Evolutionary conservation across 2,329 filamentous ascomycete species (phyloP).

Genomic region (Fusarium tupiense): DNA sequence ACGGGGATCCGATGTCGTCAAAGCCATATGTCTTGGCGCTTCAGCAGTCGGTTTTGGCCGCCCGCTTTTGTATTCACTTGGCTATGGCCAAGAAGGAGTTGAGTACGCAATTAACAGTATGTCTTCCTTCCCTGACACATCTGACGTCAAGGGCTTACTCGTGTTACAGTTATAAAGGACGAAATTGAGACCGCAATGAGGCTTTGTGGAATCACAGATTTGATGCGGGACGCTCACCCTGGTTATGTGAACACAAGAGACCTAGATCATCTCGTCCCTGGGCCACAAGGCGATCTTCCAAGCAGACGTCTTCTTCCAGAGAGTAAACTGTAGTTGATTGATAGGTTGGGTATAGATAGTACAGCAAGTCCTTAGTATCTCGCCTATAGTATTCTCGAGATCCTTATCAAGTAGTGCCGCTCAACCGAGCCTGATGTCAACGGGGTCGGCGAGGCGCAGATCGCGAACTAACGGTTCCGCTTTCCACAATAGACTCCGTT

Average conservation of each 20-base stretch:
- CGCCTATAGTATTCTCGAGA: no score
- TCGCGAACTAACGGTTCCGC: background rate
- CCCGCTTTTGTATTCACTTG: background rate
- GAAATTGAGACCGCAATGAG: background rate
- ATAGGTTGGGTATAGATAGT: fast-evolving
- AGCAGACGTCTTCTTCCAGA: background rate
- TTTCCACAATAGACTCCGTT: background rate
- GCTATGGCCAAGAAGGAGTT: background rate
- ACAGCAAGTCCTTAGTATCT: background rate
- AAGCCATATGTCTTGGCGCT: background rate
- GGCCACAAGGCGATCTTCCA: background rate
- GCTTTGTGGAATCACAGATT: background rate
- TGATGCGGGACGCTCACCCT: background rate
- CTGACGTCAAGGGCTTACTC: background rate
- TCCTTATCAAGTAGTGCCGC: no score
- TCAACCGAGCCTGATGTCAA: background rate
- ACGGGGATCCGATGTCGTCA: background rate
- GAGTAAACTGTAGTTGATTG: background rate
- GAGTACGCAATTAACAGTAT: background rate
- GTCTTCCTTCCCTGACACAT: background rate
- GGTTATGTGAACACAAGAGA: background rate
- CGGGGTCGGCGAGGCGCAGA: fast-evolving
- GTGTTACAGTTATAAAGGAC: background rate
- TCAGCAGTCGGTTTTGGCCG: background rate
- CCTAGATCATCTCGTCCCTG: background rate